phyloP scores from a whole-genome alignment of 129 eudicot genomes.

The Helianthus tuberosus region DNA sequence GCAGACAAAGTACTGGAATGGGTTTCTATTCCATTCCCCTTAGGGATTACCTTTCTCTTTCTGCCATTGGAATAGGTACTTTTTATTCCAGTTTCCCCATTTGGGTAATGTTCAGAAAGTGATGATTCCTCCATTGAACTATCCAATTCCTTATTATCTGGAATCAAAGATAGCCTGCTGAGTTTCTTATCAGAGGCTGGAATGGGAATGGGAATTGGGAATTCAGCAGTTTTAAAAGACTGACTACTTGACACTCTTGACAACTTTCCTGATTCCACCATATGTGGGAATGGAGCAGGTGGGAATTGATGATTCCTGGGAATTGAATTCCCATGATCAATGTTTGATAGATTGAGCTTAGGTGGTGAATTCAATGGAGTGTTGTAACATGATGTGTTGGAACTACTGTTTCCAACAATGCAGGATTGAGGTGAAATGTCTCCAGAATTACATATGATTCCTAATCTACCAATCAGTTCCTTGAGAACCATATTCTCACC shows the following conservation, averaged over 20 bases:
- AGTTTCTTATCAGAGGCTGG: conserved; percentile 42
- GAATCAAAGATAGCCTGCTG: conserved; percentile 17
- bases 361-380: conserved; percentile 93
- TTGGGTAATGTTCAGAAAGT: conserved; percentile 69
- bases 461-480: conserved; percentile 82
- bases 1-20: conserved; percentile 25
- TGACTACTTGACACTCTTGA: conserved; percentile 50
- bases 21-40: conserved; percentile 62
- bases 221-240: conserved; percentile 46
- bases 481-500: conserved; percentile 54
- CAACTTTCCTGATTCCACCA: conserved; percentile 49
- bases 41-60: conserved; percentile 66
- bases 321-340: conserved; percentile 45
- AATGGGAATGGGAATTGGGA: conserved; percentile 31
- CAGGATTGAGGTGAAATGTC: conserved; percentile 56
- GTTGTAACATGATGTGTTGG: conserved; percentile 72
- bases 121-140: conserved; percentile 82
- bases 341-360: conserved; percentile 58
- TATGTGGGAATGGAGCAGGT: conserved; percentile 35
- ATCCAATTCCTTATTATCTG: conserved; percentile 38
- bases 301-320: conserved; percentile 41
- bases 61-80: conserved; percentile 39
- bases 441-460: conserved; percentile 73
- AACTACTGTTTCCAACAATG: conserved; percentile 39
- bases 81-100: conserved; percentile 47